Percentiles rank a stretch among this genome's conserved stretches.
Conservation (phyloP, 306 rosid species). For the Vigna mungo region DNA sequence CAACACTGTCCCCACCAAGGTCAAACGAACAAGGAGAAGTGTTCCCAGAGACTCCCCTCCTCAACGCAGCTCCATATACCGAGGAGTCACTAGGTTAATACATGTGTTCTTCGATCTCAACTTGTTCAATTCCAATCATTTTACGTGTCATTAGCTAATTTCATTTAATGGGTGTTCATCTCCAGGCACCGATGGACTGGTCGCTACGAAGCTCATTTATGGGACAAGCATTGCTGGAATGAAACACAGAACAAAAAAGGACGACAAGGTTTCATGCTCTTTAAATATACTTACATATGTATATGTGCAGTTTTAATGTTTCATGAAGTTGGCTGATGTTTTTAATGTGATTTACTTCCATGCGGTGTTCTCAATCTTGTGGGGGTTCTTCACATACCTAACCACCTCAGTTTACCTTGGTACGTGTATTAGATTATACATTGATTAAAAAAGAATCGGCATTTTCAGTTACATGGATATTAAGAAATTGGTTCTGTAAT, state of each 20-base stretch:
- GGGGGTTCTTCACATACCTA: slow-evolving; percentile 25
- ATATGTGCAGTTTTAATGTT: neutral
- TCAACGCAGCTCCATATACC: slow-evolving; percentile 28
- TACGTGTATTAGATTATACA: slow-evolving; percentile 37
- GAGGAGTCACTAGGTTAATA: slow-evolving; percentile 15
- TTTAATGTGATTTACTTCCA: neutral
- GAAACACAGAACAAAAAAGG: slow-evolving; percentile 16
- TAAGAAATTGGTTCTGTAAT: neutral
- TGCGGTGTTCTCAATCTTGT: slow-evolving; percentile 33
- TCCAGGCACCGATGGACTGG: slow-evolving; percentile 22
- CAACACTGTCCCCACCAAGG: slow-evolving; percentile 7
- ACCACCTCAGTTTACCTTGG: slow-evolving; percentile 76
- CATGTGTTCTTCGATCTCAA: neutral
- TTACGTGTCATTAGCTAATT: neutral
- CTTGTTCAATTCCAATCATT: neutral
- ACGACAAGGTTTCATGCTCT: slow-evolving; percentile 21
- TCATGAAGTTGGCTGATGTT: neutral
- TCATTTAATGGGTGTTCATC: neutral
- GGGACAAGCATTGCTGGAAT: slow-evolving; percentile 28
- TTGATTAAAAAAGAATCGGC: neutral
- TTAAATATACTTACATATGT: neutral
- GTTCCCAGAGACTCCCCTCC: slow-evolving; percentile 27
- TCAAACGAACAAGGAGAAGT: slow-evolving; percentile 16
- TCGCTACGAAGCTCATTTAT: slow-evolving; percentile 18
- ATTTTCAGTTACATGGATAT: neutral